Evolutionary conservation across 768 basidiomycete species (phyloP).

Genomic region (Terana coerulea): DNA sequence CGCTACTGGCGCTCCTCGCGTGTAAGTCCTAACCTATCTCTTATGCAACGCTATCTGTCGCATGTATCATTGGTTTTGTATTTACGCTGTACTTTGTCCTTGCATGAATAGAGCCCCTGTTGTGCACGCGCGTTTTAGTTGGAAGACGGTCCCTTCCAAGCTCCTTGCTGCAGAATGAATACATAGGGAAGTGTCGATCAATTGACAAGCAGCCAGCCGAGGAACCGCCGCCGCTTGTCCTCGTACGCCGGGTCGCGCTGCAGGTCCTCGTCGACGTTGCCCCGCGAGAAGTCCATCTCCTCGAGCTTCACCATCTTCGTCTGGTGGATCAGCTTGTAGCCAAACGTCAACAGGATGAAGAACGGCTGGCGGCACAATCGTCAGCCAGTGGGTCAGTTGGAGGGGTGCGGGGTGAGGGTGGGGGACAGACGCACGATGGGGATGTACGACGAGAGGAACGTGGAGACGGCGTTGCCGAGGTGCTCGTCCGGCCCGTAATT

Average conservation of each 20-base stretch:
- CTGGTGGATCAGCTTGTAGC: conserved; percentile 28
- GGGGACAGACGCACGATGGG: conserved; percentile 19
- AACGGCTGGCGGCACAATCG: conserved; percentile 17
- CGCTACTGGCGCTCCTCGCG: too few relatives aligned
- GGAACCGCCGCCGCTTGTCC: not conserved
- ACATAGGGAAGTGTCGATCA: too few relatives aligned
- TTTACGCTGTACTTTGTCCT: too few relatives aligned
- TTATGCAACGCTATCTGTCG: too few relatives aligned
- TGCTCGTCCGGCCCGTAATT: not conserved
- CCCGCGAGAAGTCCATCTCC: conserved; percentile 20
- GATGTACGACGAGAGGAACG: conserved; percentile 24
- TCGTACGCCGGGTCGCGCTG: not conserved
- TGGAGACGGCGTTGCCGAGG: conserved; percentile 12
- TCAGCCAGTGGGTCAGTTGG: too few relatives aligned
- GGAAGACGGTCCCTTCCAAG: too few relatives aligned
- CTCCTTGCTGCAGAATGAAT: too few relatives aligned
- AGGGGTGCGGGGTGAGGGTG: too few relatives aligned
- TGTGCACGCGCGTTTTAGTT: too few relatives aligned
- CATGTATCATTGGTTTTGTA: too few relatives aligned
- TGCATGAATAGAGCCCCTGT: too few relatives aligned
- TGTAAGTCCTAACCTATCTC: too few relatives aligned
- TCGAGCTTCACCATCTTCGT: conserved; percentile 22
- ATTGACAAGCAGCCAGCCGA: conserved; percentile 1
- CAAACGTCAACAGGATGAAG: conserved; percentile 23
- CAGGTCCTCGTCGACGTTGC: not conserved